Percentiles rank a stretch among this genome's conserved stretches.
Conservation (phyloP, 352 stramenopile genomes). For the Pythium sp. region DNA sequence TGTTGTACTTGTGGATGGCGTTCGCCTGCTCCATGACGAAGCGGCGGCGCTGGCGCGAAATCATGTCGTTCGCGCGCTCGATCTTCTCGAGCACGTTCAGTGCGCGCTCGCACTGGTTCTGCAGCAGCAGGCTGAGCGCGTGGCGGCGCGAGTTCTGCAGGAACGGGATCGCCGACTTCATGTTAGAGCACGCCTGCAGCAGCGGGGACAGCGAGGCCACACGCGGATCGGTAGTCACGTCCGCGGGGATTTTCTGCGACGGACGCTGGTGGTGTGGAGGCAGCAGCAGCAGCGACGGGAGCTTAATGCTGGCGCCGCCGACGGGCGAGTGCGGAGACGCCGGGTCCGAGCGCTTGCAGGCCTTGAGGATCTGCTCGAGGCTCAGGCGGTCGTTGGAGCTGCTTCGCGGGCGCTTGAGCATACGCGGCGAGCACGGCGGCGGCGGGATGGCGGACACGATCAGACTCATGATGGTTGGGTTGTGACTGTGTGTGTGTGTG, state of each 20-base stretch:
- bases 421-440: conserved; percentile 12
- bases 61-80: conserved; percentile 76
- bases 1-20: conserved; percentile 28
- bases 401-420: conserved; percentile 61
- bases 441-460: conserved; percentile 37
- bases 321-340: conserved; percentile 51
- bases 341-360: conserved; percentile 45
- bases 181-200: conserved; percentile 51
- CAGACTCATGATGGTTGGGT: conserved; percentile 47
- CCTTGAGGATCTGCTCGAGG: conserved; percentile 54
- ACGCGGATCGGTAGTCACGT: conserved; percentile 6
- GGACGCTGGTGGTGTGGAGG: conserved; percentile 10
- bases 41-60: conserved; percentile 60
- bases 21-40: conserved; percentile 65
- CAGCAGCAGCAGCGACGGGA: background rate
- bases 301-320: conserved; percentile 1
- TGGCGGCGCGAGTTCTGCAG: conserved; percentile 74
- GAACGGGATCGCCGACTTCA: conserved; percentile 71
- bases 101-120: conserved; percentile 77
- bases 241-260: conserved; percentile 9
- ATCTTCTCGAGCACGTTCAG: conserved; percentile 78
- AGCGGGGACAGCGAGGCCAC: conserved; percentile 27
- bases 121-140: conserved; percentile 56
- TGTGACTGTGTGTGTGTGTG: background rate
- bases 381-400: conserved; percentile 46